phyloP scores from a whole-genome alignment of 129 eudicot species.

The Pittosporum tobira region DNA sequence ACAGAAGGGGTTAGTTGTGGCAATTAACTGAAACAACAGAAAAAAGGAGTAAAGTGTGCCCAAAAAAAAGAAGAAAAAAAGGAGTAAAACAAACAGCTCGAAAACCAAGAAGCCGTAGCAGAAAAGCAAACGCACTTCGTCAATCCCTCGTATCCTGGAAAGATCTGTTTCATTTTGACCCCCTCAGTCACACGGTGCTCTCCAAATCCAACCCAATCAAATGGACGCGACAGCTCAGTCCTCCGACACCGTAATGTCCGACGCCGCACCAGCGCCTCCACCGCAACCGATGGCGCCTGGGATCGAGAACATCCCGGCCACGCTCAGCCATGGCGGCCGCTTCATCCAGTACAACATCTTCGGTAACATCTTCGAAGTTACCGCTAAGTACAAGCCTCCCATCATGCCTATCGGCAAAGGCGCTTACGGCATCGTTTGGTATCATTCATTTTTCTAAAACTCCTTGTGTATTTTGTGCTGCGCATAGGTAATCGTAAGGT shows the following conservation, averaged over 20 bases:
- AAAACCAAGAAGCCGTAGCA: too few species aligned
- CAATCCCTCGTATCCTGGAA: too few species aligned
- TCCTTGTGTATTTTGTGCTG: background rate
- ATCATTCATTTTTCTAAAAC: background rate
- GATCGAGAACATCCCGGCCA: conserved; percentile 51
- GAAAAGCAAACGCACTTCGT: too few species aligned
- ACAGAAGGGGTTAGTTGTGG: too few species aligned
- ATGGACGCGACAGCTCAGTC: conserved; percentile 60
- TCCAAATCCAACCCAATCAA: too few species aligned
- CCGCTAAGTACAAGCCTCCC: conserved; percentile 79
- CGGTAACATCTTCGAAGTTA: conserved; percentile 80
- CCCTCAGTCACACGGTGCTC: too few species aligned
- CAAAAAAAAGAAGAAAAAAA: too few species aligned
- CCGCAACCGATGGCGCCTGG: conserved; percentile 35
- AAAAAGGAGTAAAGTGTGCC: too few species aligned
- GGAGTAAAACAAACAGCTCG: too few species aligned
- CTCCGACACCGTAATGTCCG: conserved; percentile 74
- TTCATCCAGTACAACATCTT: conserved; percentile 76
- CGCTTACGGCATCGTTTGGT: conserved; percentile 93
- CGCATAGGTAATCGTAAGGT: background rate
- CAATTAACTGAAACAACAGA: too few species aligned
- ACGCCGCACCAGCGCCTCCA: conserved; percentile 34
- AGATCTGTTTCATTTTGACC: too few species aligned
- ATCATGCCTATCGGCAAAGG: conserved; percentile 86
- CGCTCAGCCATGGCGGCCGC: conserved; percentile 78